These are phyloP conservation scores for Ceratocystis diversiconidia DNA, from an alignment of 2,329 filamentous ascomycete species.

Conservation along the genomic window DNA sequence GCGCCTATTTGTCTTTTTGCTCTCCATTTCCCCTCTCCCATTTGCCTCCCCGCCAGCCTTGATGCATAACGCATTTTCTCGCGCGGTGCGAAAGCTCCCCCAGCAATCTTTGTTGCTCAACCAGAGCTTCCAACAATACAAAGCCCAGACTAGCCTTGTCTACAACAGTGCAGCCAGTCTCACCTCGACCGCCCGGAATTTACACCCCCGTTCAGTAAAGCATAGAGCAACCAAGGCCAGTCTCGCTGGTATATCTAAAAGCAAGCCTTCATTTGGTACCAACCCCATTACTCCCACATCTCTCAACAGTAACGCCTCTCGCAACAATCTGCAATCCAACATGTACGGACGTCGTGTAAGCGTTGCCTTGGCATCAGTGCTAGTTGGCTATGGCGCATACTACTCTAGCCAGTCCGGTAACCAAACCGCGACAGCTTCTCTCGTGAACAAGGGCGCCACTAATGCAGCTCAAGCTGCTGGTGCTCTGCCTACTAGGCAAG, in stretches of 20 bases:
- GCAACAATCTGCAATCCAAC: slow-evolving; percentile 46
- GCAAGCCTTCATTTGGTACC: slow-evolving; percentile 17
- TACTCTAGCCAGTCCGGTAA: slow-evolving; percentile 37
- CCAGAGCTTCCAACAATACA: not conserved
- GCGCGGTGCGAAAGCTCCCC: slow-evolving; percentile 14
- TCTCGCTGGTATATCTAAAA: not conserved
- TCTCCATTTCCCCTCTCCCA: not conserved
- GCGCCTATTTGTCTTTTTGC: not conserved
- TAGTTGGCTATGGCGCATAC: slow-evolving; percentile 62
- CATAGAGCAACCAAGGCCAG: slow-evolving; percentile 16
- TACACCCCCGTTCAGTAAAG: slow-evolving; percentile 16
- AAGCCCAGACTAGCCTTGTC: not conserved
- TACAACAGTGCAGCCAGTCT: slow-evolving; percentile 5
- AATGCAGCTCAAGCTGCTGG: slow-evolving; percentile 22
- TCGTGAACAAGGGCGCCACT: slow-evolving; percentile 19
- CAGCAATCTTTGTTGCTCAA: slow-evolving; percentile 9
- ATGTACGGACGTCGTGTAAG: slow-evolving; percentile 62
- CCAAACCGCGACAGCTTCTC: slow-evolving; percentile 24
- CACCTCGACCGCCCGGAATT: not conserved
- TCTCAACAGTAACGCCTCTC: slow-evolving; percentile 25
- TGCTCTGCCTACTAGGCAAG: slow-evolving; percentile 43
- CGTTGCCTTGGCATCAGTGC: slow-evolving; percentile 51
- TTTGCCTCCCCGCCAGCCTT: not conserved
- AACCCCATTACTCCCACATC: slow-evolving; percentile 21
- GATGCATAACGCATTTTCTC: slow-evolving; percentile 16